These are phyloP conservation scores for Phylloporus sp. DNA, from an alignment of 1,284 basidiomycete genomes.

Conservation along the genomic window DNA sequence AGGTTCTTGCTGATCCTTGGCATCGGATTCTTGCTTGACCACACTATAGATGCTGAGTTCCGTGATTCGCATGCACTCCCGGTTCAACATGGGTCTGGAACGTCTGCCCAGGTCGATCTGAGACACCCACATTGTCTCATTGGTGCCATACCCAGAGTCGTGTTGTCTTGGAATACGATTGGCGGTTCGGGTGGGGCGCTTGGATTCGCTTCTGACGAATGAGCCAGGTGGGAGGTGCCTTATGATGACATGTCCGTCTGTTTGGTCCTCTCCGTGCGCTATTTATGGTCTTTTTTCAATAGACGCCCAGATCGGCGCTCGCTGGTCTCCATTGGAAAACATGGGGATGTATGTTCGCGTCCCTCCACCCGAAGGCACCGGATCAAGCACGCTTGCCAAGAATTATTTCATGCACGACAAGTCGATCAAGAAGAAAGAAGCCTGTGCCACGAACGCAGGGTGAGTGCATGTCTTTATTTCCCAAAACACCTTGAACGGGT, in stretches of 20 bases:
- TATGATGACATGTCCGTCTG: constrained; percentile 83
- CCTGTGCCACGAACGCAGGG: constrained; percentile 55
- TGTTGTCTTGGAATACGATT: constrained; percentile 68
- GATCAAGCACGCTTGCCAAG: constrained; percentile 60
- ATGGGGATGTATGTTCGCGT: constrained; percentile 51
- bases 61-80: constrained; percentile 76
- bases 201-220: constrained; percentile 68
- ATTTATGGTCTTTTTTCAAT: constrained; percentile 1
- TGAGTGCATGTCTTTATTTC: constrained; percentile 31
- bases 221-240: constrained; percentile 69
- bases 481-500: too few species aligned
- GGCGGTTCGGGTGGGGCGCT: constrained; percentile 53
- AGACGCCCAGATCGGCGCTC: constrained; percentile 56
- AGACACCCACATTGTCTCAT: constrained; percentile 65
- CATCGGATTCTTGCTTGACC: too few species aligned
- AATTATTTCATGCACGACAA: constrained; percentile 68
- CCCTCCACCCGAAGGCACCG: constrained; percentile 26
- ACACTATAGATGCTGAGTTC: constrained; percentile 64
- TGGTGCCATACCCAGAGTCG: constrained; percentile 69
- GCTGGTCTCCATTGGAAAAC: constrained; percentile 51
- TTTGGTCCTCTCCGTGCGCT: background rate
- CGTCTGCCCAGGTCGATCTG: constrained; percentile 81
- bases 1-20: constrained; percentile 13
- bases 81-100: constrained; percentile 77
- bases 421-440: constrained; percentile 39